Percentiles rank a stretch among this genome's conserved stretches.
Evolutionary conservation across 768 basidiomycete species (phyloP).

Genomic region (Ramaria rubella): DNA sequence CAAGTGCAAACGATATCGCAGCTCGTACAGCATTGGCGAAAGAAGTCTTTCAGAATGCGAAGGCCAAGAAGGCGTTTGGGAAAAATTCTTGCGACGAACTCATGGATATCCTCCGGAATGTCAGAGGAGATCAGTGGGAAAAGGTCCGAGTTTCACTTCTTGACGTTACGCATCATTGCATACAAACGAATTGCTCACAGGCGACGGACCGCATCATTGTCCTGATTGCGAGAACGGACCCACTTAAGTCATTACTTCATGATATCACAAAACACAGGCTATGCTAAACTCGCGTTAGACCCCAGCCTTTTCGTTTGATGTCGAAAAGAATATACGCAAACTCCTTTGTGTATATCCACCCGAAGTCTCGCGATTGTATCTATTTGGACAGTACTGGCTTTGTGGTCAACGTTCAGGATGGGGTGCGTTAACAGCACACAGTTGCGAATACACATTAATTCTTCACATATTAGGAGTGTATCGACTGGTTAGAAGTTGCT

Average conservation of each 20-base stretch:
- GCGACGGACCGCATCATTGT: background rate
- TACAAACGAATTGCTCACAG: background rate
- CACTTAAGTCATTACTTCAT: background rate
- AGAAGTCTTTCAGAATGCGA: conserved; percentile 1
- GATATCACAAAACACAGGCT: background rate
- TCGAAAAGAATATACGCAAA: background rate
- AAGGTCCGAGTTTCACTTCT: background rate
- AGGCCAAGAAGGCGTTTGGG: background rate
- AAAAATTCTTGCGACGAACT: background rate
- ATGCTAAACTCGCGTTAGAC: background rate
- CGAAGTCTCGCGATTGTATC: background rate
- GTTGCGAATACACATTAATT: background rate
- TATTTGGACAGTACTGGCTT: background rate
- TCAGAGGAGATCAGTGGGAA: background rate
- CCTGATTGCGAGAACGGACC: background rate
- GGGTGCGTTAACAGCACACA: background rate
- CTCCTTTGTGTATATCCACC: background rate
- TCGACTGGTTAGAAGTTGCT: background rate
- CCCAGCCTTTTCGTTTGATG: background rate
- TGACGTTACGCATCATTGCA: background rate
- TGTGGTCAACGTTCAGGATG: conserved; percentile 1
- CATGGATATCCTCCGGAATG: background rate
- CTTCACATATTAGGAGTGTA: background rate
- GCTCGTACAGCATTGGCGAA: background rate
- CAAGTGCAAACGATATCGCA: background rate